These are phyloP conservation scores for Ciborinia camelliae DNA, from an alignment of 2,329 filamentous ascomycete species.

Conservation along the genomic window DNA sequence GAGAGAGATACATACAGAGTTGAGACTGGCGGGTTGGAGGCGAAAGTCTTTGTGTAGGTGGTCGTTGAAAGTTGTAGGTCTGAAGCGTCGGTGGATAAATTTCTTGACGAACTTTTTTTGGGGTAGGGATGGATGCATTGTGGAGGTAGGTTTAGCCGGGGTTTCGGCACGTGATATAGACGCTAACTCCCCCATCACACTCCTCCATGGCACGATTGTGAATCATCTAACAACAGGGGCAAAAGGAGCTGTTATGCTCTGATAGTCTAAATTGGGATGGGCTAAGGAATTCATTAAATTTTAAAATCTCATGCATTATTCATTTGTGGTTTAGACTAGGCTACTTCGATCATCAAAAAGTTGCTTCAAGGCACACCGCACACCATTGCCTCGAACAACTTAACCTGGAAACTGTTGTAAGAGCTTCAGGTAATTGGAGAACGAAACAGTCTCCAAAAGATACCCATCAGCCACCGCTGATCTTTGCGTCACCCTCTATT, in stretches of 20 bases:
- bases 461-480: conserved; percentile 28
- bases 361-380: conserved; percentile 24
- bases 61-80: not conserved
- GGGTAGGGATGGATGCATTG: not conserved
- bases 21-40: not conserved
- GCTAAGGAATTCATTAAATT: not conserved
- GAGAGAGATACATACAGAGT: not conserved
- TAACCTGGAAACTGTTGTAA: conserved; percentile 19
- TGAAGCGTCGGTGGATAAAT: conserved; percentile 13
- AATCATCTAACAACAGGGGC: not conserved
- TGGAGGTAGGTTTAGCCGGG: not conserved
- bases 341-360: conserved; percentile 32
- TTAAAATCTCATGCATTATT: conserved; percentile 36
- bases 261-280: not conserved
- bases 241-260: not conserved
- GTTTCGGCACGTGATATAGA: not conserved
- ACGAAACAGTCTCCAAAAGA: conserved; percentile 23
- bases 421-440: conserved; percentile 25
- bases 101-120: conserved; percentile 15
- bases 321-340: conserved; percentile 34
- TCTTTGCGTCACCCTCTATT: conserved; percentile 19
- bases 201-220: no score
- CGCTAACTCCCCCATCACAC: not conserved
- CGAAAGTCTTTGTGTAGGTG: not conserved
- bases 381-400: conserved; percentile 15